Base-by-base conservation (phyloP, 2,329 filamentous ascomycete species). In the Geosmithia flava region DNA sequence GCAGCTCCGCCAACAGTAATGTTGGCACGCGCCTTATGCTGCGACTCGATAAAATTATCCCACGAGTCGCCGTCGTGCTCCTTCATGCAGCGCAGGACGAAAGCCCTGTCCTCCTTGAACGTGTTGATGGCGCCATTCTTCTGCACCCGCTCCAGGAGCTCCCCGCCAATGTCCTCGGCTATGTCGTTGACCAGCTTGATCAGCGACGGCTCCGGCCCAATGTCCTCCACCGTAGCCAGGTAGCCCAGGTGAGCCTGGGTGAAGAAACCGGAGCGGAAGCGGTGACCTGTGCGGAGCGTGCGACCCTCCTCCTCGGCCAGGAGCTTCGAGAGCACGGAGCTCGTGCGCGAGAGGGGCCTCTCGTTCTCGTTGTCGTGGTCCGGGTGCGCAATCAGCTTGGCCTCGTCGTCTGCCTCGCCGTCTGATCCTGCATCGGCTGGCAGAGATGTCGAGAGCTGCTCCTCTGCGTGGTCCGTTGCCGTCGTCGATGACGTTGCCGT, bases 21-120 rank as follows among this genome's bases (percentile, higher is more conserved):
- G 54, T 80, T 80, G 11, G 71, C 74, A 49, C 70, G 66, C 6
- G 76, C 74, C 62, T 79, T 79, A 56, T 76, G 67, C 63, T 81
- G 79, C 39, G 73, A 69, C 62, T 83, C 78, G 20, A 75, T 71
- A 57, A 89, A 78, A 7, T 66, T 65, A 46, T 75, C 73, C 75
- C 85, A 78, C 60, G 84, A 74, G 52, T 80, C 76, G 0, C 81
- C 79, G 53, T 88, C 85, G 27, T 75, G 72, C 5, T 76, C 77
- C 17, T 77, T 69, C 53, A 82, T 58, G 46, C 62, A 57, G 51
- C 67, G 64, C 41, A 74, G 59, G 19, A 81, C 67, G 47, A 73
- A 59, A 16, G 74, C 71, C 49, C 66, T 69, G 53, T 81, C 63
- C 57, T 81, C 76, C 55, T 77, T 72, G 53, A 87, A 81, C 0